phyloP scores from a whole-genome alignment of 129 eudicot species.

The Ambrosia artemisiifolia region DNA sequence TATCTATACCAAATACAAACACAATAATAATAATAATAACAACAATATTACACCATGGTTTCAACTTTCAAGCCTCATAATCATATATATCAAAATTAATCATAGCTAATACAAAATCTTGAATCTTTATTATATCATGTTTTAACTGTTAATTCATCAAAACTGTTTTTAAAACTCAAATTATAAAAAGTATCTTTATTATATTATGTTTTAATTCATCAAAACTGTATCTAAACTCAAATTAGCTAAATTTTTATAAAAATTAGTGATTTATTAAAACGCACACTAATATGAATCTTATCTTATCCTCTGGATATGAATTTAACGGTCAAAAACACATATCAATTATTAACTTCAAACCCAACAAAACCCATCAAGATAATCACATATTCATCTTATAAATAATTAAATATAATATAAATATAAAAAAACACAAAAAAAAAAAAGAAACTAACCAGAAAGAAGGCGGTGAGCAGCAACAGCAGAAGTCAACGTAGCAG shows the following conservation, averaged over 20 bases:
- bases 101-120: too few species aligned
- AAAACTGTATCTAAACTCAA: background rate
- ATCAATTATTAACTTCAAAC: background rate
- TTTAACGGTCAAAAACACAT: slow-evolving; percentile 5
- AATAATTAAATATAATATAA: too few species aligned
- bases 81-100: too few species aligned
- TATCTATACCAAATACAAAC: slow-evolving; percentile 29
- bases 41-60: too few species aligned
- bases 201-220: background rate
- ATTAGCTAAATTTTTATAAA: background rate
- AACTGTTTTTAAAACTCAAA: background rate
- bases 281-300: background rate
- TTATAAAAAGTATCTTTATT: background rate
- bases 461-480: slow-evolving; percentile 25
- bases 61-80: too few species aligned
- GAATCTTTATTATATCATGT: too few species aligned
- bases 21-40: background rate
- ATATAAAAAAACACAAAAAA: background rate
- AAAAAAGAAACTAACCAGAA: slow-evolving; percentile 22
- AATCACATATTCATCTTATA: background rate
- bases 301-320: slow-evolving; percentile 8
- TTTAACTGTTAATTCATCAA: too few species aligned
- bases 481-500: slow-evolving; percentile 30
- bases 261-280: background rate
- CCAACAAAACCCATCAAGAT: background rate